Evolutionary conservation across 2,329 filamentous ascomycete species (phyloP).

Genomic region (Fusarium sp.): DNA sequence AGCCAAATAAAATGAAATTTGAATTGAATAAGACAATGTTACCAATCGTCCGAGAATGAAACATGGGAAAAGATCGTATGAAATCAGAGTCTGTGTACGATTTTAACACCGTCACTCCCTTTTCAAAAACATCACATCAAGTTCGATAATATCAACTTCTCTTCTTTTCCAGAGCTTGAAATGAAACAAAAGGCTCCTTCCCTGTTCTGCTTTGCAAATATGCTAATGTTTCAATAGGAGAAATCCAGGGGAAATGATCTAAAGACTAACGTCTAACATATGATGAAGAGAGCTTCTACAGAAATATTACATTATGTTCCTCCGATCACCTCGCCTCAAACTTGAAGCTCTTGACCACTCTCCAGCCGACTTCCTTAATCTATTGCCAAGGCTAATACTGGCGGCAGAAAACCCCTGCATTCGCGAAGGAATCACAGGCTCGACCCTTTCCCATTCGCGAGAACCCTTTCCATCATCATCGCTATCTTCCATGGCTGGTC

Average conservation of each 20-base stretch:
- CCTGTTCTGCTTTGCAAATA: not conserved
- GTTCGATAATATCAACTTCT: not conserved
- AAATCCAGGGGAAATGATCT: not conserved
- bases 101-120: not conserved
- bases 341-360: constrained; percentile 59
- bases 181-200: not conserved
- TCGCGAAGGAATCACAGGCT: constrained; percentile 40
- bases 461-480: constrained; percentile 46
- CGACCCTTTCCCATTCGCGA: constrained; percentile 46
- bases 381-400: constrained; percentile 59
- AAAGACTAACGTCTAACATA: constrained; percentile 1
- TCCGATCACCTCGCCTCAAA: constrained; percentile 50
- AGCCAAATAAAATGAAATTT: not conserved
- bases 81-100: not conserved
- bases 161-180: not conserved
- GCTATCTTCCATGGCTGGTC: constrained; percentile 44
- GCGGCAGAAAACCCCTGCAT: constrained; percentile 50
- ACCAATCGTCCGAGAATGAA: not conserved
- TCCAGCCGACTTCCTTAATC: constrained; percentile 61
- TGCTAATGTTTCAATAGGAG: not conserved
- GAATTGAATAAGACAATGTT: not conserved
- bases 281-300: not conserved
- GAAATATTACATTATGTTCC: constrained; percentile 23
- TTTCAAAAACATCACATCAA: not conserved
- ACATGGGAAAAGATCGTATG: not conserved